A percentile compares a stretch with the other conserved stretches of the same genome.
These are phyloP conservation scores for Breynia disticha DNA, from an alignment of 441 rosid genomes.

Conservation along the genomic window DNA sequence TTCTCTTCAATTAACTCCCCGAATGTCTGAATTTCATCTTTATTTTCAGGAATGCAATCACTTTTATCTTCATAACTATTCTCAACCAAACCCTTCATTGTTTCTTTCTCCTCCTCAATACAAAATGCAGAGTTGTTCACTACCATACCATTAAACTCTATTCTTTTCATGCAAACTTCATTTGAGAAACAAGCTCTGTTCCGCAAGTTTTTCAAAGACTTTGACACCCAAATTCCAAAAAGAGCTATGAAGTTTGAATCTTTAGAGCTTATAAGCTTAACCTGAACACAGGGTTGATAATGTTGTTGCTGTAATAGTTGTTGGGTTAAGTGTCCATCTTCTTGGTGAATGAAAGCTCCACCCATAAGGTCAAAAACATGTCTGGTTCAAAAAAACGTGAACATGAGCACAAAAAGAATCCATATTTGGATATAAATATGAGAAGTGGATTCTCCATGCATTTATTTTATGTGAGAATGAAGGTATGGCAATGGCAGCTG, in stretches of 20 bases:
- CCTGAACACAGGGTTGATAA: conserved; percentile 30
- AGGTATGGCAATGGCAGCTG: conserved; percentile 3
- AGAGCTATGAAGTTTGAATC: conserved; percentile 17
- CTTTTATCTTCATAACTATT: conserved; percentile 6
- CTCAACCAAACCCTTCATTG: conserved; percentile 39
- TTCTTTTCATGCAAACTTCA: conserved; percentile 25
- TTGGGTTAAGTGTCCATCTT: conserved; percentile 26
- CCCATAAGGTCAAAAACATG: conserved; percentile 39
- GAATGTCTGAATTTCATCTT: conserved; percentile 24
- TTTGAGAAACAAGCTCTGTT: conserved; percentile 23
- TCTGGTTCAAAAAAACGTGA: conserved; percentile 20
- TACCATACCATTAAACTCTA: conserved; percentile 28
- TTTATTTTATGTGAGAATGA: conserved; percentile 6
- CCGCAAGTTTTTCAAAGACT: conserved; percentile 28
- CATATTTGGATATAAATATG: not conserved
- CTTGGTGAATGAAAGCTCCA: conserved; percentile 34
- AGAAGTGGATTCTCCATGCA: not conserved
- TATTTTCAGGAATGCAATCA: conserved; percentile 23
- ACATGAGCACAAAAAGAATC: conserved; percentile 1
- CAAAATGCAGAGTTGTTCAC: conserved; percentile 43
- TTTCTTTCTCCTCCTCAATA: conserved; percentile 24
- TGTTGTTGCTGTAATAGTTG: conserved; percentile 14
- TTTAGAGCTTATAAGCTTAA: conserved; percentile 17
- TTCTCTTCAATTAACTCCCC: conserved; percentile 39
- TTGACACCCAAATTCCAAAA: conserved; percentile 33